Percentiles rank a stretch among this genome's conserved stretches.
Conservation (phyloP, 352 stramenopile species). For the Phytophthora citrophthora region DNA sequence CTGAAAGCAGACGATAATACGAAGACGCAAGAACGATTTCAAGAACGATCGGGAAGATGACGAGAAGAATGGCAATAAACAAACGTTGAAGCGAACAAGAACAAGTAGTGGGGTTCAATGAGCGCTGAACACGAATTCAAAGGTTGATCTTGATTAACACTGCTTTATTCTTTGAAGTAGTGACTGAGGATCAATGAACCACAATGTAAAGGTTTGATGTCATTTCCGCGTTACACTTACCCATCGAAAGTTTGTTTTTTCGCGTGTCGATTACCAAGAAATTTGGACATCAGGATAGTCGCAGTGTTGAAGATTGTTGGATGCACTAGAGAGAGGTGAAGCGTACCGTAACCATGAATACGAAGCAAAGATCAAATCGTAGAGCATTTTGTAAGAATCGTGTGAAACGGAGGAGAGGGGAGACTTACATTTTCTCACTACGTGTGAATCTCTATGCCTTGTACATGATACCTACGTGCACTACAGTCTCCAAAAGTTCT, state of each 20-base stretch:
- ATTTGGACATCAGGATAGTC: not conserved
- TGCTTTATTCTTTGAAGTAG: too few species aligned
- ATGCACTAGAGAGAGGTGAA: not conserved
- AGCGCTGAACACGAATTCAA: too few species aligned
- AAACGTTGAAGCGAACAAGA: slow-evolving; percentile 6
- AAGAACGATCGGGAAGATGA: too few species aligned
- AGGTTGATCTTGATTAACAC: too few species aligned
- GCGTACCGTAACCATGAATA: not conserved
- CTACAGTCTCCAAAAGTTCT: too few species aligned
- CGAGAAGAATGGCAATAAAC: not conserved
- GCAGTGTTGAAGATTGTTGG: slow-evolving; percentile 1
- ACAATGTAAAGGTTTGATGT: not conserved
- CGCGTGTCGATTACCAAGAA: not conserved
- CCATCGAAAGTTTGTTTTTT: not conserved
- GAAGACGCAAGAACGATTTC: slow-evolving; percentile 1
- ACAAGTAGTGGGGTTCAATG: not conserved
- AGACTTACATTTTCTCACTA: too few species aligned
- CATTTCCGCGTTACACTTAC: not conserved
- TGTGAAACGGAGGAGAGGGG: not conserved
- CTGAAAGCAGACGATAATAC: not conserved
- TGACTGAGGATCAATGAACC: not conserved
- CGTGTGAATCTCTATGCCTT: too few species aligned
- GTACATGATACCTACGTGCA: too few species aligned
- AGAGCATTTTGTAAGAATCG: not conserved
- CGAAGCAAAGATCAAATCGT: not conserved